Base-by-base conservation (phyloP, 805 yeast species). In the Candida boleticola region DNA sequence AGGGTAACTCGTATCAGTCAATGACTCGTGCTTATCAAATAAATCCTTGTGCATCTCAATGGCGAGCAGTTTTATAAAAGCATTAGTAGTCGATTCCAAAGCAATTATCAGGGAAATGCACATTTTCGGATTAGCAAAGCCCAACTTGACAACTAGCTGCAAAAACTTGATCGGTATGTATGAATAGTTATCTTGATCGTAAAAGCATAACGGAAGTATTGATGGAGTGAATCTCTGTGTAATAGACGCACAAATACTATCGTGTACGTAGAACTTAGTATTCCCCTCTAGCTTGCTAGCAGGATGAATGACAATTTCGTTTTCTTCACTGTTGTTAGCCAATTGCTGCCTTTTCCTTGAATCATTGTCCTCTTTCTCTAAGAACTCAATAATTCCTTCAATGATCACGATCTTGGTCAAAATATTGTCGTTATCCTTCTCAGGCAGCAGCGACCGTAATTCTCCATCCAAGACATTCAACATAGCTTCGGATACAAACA, bases 81-180 rank as follows among this genome's bases (percentile, higher is more conserved):
- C 56, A 14, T 66, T 60, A 1, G 66, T 60, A 0, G 88, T 79
- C 0, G 85, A 69, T 43, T 82, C 81, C 27, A 89, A 63, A 0
- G 92, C 92, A 42, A 87, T 73, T 0, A 86, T 69, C 0, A 89
- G 82, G 0, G 89, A 77, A 4, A 83, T 75, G 52, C 88, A 78
- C 3, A 76, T 52, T 42, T 85, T 74, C 1, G 96, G 96, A 53
- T 84, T 86, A 0, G 85, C 83, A 59, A 78, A 83, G 0, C 95
- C 95, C 41, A 80, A 69, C 22, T 71, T 71, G 7, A 83, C 73
- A 19, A 83, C 76, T 33, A 77, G 58, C 41, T 73, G 78, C 33
- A 87, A 53, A 45, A 81, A 79, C 25, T 71, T 65, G 3, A 82
- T 71, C 0, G 88, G 82, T 1, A 71, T 57, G 22, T 66, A 59